phyloP scores from a whole-genome alignment of 2,329 filamentous ascomycete genomes.

The Plenodomus tracheiphilus region DNA sequence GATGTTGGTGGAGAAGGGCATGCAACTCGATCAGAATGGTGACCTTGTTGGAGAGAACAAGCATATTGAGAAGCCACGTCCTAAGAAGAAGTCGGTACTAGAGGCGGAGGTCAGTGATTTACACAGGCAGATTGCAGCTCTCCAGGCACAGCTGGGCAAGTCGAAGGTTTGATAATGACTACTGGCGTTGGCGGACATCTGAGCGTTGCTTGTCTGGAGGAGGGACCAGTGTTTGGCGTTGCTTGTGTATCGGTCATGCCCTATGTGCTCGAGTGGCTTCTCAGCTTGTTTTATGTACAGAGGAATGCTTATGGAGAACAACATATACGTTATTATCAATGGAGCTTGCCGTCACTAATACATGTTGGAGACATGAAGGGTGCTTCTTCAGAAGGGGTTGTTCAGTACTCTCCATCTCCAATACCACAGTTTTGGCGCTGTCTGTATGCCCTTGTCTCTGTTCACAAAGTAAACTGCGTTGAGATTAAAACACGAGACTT shows the following conservation, averaged over 20 bases:
- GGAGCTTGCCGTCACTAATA: not conserved
- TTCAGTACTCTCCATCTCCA: not conserved
- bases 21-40: constrained; percentile 21
- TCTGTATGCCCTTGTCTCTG: too few relatives aligned
- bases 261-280: not conserved
- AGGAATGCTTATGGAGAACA: not conserved
- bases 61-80: constrained; percentile 5
- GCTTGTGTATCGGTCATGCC: not conserved
- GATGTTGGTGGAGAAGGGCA: constrained; percentile 36
- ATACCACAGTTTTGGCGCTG: too few relatives aligned
- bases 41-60: constrained; percentile 11
- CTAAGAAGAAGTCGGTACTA: constrained; percentile 7
- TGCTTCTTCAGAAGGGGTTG: not conserved
- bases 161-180: not conserved
- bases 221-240: not conserved
- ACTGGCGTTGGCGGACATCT: not conserved
- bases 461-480: not conserved
- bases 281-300: not conserved
- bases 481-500: not conserved
- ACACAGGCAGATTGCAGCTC: constrained; percentile 4
- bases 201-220: not conserved
- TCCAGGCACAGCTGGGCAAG: constrained; percentile 3
- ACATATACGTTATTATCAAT: not conserved
- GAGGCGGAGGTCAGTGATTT: constrained; percentile 6
- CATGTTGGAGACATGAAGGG: too few relatives aligned